Base-by-base conservation (phyloP, 179 eudicot species). In the Spergularia azorica region DNA sequence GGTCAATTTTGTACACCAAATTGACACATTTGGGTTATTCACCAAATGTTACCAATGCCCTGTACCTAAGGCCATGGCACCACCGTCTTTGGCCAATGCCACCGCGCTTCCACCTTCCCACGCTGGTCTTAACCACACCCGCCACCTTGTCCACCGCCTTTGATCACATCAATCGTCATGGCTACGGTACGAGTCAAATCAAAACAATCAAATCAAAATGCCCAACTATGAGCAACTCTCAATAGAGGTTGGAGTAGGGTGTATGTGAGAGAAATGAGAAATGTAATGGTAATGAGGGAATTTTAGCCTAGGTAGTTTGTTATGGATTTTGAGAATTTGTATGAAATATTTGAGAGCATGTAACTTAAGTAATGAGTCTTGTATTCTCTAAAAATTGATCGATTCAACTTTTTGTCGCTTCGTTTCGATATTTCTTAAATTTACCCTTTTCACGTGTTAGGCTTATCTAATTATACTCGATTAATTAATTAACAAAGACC, bases 21-120 rank as follows among this genome's bases (percentile, higher is more conserved):
- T 82, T 41, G 85, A 82, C 77, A 82, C 82, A 4, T 82, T 82
- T 54, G 85, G 85, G 3, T 48, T 82, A 55, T 82, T 82, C 67
- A 82, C 85, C 9, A 82, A 82, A 61, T 82, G 85, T 32, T 82
- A 82, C 77, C 85, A 82, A 48, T 82, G 85, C 67, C 85, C 82
- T 63, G 32, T 63, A 3, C 80, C 85, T 3, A 71, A 78, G 72
- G 76, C 12, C 13, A 14, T 54, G 58, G 48, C 48, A 4, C 58
- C 58, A 54, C 56, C 54, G 2, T 62, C 73, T 9, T 0, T 70
- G 51, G 10, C 55, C 61, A 82, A 79, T 48, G 71, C 61, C 52
- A 82, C 85, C 43, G 82, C 82, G 60, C 82, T 70, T 52, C 59
- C 79, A 9, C 85, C 82, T 70, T 71, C 82, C 11, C 76, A 70